Base-by-base conservation (phyloP, 1,139 yeast species). In the Zygoascus meyerae region DNA sequence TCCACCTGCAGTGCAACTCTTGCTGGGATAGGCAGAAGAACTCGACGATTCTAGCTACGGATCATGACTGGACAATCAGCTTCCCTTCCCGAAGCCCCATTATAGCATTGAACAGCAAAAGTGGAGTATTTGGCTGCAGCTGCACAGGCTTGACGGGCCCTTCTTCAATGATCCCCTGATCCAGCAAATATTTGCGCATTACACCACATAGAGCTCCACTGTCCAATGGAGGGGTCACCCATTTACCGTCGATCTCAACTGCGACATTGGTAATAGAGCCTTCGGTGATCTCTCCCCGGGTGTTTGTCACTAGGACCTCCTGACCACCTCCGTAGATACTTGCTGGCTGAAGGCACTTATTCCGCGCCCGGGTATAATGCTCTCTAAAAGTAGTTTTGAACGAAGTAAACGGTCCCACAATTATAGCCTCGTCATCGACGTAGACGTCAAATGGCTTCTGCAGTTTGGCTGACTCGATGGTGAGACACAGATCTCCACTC, bases 131-230 rank as follows among this genome's bases (percentile, higher is more conserved):
- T 12, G 67, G 65, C 21, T 62, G 58, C 5, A 92, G 56, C 12
- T 75, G 75, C 11, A 68, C 63, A 16, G 71, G 59, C 3, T 58
- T 56, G 1, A 89, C 64, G 1, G 64, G 62, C 9, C 73, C 78
- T 58, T 86, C 95, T 44, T 71, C 71, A 1, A 90, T 68, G 36
- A 71, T 60, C 2, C 76, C 75, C 42, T 78, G 75, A 14, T 73
- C 66, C 15, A 92, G 61, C 42, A 92, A 65, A 60, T 74, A 76
- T 52, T 80, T 80, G 55, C 97, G 73, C 58, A 80, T 78, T 0
- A 85, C 92, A 7, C 97, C 97, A 66, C 90, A 83, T 45, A 90
- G 71, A 60, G 96, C 86, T 0, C 97, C 98, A 10, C 81, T 69
- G 1, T 79, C 70, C 36, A 89, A 67, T 26, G 74, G 70, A 1